Percentiles rank a stretch among this genome's conserved stretches.
phyloP scores from a whole-genome alignment of 2,329 filamentous ascomycete genomes.

The Neonectria neomacrospora region DNA sequence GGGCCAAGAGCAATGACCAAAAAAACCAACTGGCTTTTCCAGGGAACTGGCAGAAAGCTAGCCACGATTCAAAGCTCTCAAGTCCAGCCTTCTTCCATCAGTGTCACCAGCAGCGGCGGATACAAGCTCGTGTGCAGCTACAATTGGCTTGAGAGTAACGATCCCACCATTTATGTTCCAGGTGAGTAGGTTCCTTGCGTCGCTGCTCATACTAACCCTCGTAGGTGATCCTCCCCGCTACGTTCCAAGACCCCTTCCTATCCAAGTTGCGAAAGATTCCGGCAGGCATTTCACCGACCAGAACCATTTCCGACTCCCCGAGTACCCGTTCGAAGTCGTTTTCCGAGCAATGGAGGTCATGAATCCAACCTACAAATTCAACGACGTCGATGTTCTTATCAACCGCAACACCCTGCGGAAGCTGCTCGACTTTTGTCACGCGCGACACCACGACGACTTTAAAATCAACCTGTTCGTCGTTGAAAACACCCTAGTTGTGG shows the following conservation, averaged over 20 bases:
- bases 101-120: conserved; percentile 9
- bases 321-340: conserved; percentile 44
- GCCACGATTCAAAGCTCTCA: not conserved
- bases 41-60: not conserved
- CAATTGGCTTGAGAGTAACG: conserved; percentile 19
- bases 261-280: conserved; percentile 10
- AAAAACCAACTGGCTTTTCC: not conserved
- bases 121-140: conserved; percentile 31
- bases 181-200: not conserved
- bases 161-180: conserved; percentile 25
- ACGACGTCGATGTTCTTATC: conserved; percentile 45
- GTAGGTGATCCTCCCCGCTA: conserved; percentile 19
- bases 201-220: not conserved
- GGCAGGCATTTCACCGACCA: conserved; percentile 28
- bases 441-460: conserved; percentile 27
- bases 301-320: conserved; percentile 21
- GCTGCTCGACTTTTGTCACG: conserved; percentile 41
- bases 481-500: conserved; percentile 30
- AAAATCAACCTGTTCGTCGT: conserved; percentile 30
- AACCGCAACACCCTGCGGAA: conserved; percentile 41
- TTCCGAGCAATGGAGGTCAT: conserved; percentile 43
- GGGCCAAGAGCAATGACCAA: not conserved
- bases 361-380: conserved; percentile 39
- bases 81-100: not conserved
- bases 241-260: not conserved